A percentile compares a stretch with the other conserved stretches of the same genome.
phyloP scores from a whole-genome alignment of 306 rosid genomes.

The barrel medic (Medicago truncatula) region MtrunA17r5.0-ANR NC_053048.1:43158001-43158500 shows the following conservation, averaged over 20 bases:
- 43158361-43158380: too few species aligned
- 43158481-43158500: too few species aligned
- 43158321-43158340: too few species aligned
- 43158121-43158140: slow-evolving; percentile 24
- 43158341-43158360: too few species aligned
- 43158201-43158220: background rate
- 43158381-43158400: too few species aligned
- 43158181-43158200: slow-evolving; percentile 1
- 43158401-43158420: too few species aligned
- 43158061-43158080: slow-evolving; percentile 29
- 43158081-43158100: slow-evolving; percentile 30
- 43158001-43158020: slow-evolving; percentile 26
- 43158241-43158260: background rate
- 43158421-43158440: too few species aligned
- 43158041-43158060: slow-evolving; percentile 41
- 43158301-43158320: too few species aligned
- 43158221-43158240: slow-evolving; percentile 14
- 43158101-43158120: slow-evolving; percentile 29
- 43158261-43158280: background rate
- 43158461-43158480: too few species aligned
- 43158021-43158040: slow-evolving; percentile 12
- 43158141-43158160: slow-evolving; percentile 7
- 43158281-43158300: background rate
- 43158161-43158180: slow-evolving; percentile 21
- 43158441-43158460: too few species aligned